Conservation (phyloP, 768 basidiomycete genomes). For the Leccinum subgranulosum region DNA sequence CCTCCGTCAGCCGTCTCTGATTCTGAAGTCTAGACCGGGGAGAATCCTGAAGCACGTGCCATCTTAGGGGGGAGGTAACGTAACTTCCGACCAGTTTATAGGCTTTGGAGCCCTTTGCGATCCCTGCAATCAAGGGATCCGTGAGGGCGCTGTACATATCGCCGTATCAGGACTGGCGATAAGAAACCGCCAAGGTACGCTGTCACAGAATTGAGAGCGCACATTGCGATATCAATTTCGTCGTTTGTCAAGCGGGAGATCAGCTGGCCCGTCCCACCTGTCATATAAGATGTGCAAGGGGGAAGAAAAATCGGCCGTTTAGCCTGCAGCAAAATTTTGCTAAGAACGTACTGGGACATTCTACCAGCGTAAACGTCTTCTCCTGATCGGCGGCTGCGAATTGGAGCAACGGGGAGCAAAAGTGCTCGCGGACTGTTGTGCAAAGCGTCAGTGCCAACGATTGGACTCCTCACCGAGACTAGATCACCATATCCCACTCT, state of each 20-base stretch:
- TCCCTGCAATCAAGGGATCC: slow-evolving; percentile 86
- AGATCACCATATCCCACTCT: slow-evolving; percentile 33
- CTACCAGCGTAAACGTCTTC: slow-evolving; percentile 76
- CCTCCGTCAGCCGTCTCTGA: not conserved
- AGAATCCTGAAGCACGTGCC: slow-evolving; percentile 42
- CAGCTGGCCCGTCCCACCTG: slow-evolving; percentile 84
- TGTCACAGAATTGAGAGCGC: slow-evolving; percentile 19
- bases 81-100: slow-evolving; percentile 94
- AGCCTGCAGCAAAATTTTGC: not conserved
- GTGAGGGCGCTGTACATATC: slow-evolving; percentile 67
- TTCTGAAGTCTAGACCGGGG: not conserved
- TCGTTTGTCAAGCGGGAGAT: slow-evolving; percentile 71
- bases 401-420: slow-evolving; percentile 89
- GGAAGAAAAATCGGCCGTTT: not conserved
- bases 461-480: not conserved
- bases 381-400: slow-evolving; percentile 67
- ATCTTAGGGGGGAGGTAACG: slow-evolving; percentile 85
- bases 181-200: not conserved
- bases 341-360: slow-evolving; percentile 72
- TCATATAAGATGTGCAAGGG: not conserved
- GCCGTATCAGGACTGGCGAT: not conserved
- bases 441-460: slow-evolving; percentile 3
- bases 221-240: slow-evolving; percentile 85
- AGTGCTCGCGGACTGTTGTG: slow-evolving; percentile 76
- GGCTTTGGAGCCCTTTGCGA: slow-evolving; percentile 81